These are phyloP conservation scores for Fusarium haematococcum DNA, from an alignment of 2,329 filamentous ascomycete genomes.

Conservation along the genomic window DNA sequence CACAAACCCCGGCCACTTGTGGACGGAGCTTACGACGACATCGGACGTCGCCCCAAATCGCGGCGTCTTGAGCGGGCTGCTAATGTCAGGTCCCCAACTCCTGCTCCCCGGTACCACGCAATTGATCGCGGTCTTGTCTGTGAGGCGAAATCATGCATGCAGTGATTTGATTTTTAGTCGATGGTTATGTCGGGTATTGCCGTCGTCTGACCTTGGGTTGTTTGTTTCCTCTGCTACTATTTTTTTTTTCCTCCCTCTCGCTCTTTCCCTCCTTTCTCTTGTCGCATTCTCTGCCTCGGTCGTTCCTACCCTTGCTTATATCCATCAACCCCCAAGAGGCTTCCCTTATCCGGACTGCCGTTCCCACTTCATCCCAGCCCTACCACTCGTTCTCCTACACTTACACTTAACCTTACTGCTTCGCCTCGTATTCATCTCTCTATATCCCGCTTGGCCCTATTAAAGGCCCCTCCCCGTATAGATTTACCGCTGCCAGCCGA, in stretches of 20 bases:
- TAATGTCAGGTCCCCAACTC: neutral
- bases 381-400: conserved; percentile 3
- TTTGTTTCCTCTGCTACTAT: neutral
- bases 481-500: neutral
- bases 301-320: neutral
- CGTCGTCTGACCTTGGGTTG: neutral
- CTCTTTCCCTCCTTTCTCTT: neutral
- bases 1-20: conserved; percentile 10
- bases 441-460: neutral
- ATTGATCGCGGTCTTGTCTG: conserved; percentile 1
- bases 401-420: conserved; percentile 6
- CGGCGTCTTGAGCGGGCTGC: conserved; percentile 7
- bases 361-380: conserved; percentile 8
- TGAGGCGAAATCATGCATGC: neutral
- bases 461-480: neutral
- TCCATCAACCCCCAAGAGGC: neutral
- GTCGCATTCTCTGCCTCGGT: neutral
- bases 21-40: conserved; percentile 36
- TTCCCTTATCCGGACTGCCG: conserved; percentile 4
- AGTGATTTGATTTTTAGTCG: neutral
- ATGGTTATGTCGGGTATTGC: neutral
- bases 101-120: conserved; percentile 1
- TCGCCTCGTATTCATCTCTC: neutral
- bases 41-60: conserved; percentile 14
- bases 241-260: neutral